Evolutionary conservation across 495 filamentous ascomycete species (phyloP).

Genomic region (Aspergillus saccharolyticus): DNA sequence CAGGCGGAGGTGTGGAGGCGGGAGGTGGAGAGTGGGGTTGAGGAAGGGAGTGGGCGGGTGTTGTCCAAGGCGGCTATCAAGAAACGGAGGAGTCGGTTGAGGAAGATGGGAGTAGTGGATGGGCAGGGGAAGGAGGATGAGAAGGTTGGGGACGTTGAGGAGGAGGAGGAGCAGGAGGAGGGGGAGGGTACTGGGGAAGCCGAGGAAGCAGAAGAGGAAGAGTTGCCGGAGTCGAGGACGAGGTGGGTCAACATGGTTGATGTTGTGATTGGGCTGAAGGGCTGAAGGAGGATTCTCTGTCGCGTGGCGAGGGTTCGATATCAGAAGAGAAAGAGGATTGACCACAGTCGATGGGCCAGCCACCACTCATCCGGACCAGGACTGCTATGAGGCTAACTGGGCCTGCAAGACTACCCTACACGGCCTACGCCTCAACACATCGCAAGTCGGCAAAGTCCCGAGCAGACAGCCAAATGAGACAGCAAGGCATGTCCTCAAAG

Average conservation of each 20-base stretch:
- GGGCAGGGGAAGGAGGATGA: not conserved
- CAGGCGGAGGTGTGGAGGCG: constrained; percentile 20
- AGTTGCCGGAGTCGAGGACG: constrained; percentile 56
- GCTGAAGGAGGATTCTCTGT: constrained; percentile 35
- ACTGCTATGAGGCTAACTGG: no score
- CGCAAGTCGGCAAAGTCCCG: no score
- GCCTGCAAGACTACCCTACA: no score
- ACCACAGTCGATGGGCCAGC: no score
- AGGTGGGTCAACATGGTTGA: constrained; percentile 64
- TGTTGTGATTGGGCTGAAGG: constrained; percentile 53
- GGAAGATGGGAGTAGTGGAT: not conserved
- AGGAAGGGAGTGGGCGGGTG: not conserved
- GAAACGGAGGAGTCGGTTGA: constrained; percentile 31
- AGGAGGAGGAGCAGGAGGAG: not conserved
- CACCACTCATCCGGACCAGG: no score
- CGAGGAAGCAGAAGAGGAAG: constrained; percentile 32
- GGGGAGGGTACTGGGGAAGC: not conserved
- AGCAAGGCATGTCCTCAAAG: not conserved
- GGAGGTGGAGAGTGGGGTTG: constrained; percentile 2
- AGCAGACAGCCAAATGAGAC: not conserved
- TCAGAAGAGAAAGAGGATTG: not conserved
- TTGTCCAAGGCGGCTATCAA: constrained; percentile 27
- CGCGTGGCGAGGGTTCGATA: not conserved
- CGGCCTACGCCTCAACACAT: no score
- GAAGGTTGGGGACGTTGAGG: not conserved